These are phyloP conservation scores for Schizonepeta tenuifolia DNA, from an alignment of 257 asterid genomes.

Conservation along the genomic window DNA sequence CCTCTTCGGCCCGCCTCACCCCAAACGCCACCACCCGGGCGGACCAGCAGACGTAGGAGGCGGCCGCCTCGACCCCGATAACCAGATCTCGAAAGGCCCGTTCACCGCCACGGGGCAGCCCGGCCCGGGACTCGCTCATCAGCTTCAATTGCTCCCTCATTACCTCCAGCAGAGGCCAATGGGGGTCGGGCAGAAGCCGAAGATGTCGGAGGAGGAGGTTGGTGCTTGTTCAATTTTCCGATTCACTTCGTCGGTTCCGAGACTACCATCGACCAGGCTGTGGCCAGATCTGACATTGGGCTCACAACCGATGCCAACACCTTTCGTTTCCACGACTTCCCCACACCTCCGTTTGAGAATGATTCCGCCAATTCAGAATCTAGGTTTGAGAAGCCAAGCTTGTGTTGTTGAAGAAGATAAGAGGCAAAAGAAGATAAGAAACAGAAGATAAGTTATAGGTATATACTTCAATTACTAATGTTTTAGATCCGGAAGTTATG, in stretches of 20 bases:
- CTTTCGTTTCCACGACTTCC: slow-evolving; percentile 32
- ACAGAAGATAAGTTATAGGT: no score
- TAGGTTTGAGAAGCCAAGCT: no score
- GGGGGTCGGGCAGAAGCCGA: slow-evolving; percentile 53
- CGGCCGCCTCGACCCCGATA: slow-evolving; percentile 37
- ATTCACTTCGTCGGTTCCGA: slow-evolving; percentile 38
- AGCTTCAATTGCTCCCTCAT: slow-evolving; percentile 63
- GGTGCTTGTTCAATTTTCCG: slow-evolving; percentile 31
- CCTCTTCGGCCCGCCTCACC: slow-evolving; percentile 58
- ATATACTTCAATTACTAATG: no score
- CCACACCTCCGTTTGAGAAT: slow-evolving; percentile 24
- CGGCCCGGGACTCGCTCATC: slow-evolving; percentile 47
- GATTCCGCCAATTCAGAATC: slow-evolving; percentile 30
- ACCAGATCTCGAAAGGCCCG: slow-evolving; percentile 49
- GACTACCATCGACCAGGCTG: slow-evolving; percentile 44
- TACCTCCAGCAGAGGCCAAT: slow-evolving; percentile 56
- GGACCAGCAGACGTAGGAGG: slow-evolving; percentile 33
- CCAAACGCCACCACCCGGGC: slow-evolving; percentile 65
- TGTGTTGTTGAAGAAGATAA: no score
- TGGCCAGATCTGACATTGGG: slow-evolving; percentile 19
- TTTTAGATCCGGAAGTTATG: no score
- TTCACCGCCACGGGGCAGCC: slow-evolving; percentile 60
- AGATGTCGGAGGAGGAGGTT: no score
- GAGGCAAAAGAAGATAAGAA: no score
- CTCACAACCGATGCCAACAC: slow-evolving; percentile 13